Conservation (phyloP, 1,284 basidiomycete genomes). For the Cutaneotrichosporon sp. region DNA sequence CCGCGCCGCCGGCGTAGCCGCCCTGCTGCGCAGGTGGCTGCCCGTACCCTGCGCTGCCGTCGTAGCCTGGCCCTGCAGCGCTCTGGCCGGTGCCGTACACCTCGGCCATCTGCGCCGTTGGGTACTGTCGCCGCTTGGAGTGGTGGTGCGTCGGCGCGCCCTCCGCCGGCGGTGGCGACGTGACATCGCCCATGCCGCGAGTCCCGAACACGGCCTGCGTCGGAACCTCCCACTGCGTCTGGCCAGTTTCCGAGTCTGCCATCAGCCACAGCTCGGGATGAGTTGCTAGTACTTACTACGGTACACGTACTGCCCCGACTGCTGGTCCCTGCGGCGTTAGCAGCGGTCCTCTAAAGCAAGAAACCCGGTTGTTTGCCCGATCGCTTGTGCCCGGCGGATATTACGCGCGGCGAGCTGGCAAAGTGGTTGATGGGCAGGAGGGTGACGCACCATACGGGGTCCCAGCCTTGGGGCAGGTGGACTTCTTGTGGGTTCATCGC, state of each 20-base stretch:
- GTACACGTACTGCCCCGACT: constrained; percentile 76
- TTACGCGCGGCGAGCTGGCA: background rate
- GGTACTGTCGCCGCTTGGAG: constrained; percentile 80
- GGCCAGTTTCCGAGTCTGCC: constrained; percentile 49
- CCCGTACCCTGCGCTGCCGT: constrained; percentile 7
- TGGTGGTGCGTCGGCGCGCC: constrained; percentile 28
- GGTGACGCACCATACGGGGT: constrained; percentile 68
- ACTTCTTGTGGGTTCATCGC: constrained; percentile 27
- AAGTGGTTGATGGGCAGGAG: constrained; percentile 57
- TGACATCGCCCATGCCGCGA: constrained; percentile 14
- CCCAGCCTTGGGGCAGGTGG: constrained; percentile 76
- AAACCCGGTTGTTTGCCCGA: too few relatives aligned
- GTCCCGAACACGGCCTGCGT: constrained; percentile 31
- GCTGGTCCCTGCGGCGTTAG: constrained; percentile 61
- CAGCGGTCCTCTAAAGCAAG: background rate
- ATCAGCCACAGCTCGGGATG: background rate
- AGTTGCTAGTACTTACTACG: constrained; percentile 54
- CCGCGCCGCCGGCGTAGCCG: constrained; percentile 35
- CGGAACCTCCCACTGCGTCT: constrained; percentile 63
- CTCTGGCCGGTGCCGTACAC: constrained; percentile 57
- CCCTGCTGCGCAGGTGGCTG: constrained; percentile 43
- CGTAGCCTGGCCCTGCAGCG: constrained; percentile 27
- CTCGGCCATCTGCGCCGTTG: constrained; percentile 73
- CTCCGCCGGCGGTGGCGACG: constrained; percentile 23
- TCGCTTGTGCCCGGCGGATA: too few relatives aligned